phyloP scores from a whole-genome alignment of 2,329 filamentous ascomycete species.

The Catunica adiposa region DNA sequence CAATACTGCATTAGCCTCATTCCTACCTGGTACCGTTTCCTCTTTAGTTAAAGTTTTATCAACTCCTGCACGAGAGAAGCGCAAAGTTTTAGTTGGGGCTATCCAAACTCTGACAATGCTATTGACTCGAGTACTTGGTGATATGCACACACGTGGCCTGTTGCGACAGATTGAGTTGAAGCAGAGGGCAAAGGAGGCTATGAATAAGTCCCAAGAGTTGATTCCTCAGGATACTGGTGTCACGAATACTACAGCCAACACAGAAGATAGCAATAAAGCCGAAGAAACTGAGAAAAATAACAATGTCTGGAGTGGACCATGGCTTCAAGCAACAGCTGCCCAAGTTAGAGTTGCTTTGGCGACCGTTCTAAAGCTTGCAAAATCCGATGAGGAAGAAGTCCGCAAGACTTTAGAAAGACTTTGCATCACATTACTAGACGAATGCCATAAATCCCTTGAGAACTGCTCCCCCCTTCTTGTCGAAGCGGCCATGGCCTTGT shows the following conservation, averaged over 20 bases:
- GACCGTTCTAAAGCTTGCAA: conserved; percentile 58
- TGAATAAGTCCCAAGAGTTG: not conserved
- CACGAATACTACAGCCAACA: not conserved
- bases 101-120: conserved; percentile 41
- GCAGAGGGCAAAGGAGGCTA: conserved; percentile 8
- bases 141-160: conserved; percentile 36
- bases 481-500: conserved; percentile 63
- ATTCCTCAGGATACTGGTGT: not conserved
- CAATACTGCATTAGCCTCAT: conserved; percentile 59
- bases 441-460: conserved; percentile 57
- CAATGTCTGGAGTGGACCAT: conserved; percentile 35
- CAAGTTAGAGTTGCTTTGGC: conserved; percentile 74
- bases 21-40: conserved; percentile 78
- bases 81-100: conserved; percentile 43
- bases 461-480: conserved; percentile 56
- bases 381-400: conserved; percentile 53
- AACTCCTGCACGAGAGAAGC: conserved; percentile 42
- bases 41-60: conserved; percentile 60
- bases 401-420: conserved; percentile 49
- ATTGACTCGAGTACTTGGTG: conserved; percentile 38
- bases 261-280: not conserved
- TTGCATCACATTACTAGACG: conserved; percentile 59
- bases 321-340: conserved; percentile 63
- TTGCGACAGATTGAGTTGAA: conserved; percentile 21
- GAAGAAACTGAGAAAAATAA: conserved; percentile 19